phyloP scores from a whole-genome alignment of 257 asterid species.

The Ilex aquifolium region DNA sequence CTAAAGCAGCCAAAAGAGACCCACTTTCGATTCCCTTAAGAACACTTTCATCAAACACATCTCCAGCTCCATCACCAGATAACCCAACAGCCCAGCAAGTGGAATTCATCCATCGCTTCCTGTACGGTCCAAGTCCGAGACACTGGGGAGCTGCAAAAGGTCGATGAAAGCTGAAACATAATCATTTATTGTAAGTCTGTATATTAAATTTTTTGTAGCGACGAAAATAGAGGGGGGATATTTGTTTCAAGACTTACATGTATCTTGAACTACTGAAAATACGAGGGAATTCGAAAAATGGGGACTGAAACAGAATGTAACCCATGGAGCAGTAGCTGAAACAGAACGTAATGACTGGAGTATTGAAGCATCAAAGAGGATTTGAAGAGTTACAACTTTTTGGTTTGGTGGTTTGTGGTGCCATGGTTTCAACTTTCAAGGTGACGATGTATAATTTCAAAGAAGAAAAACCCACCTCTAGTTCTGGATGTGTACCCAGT shows the following conservation, averaged over 20 bases:
- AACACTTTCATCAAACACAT: slow-evolving; percentile 16
- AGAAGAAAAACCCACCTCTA: slow-evolving; percentile 18
- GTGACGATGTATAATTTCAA: too few relatives aligned
- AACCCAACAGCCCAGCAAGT: slow-evolving; percentile 36
- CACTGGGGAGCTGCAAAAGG: slow-evolving; percentile 8
- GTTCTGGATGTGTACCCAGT: slow-evolving; percentile 1
- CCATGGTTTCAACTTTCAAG: too few relatives aligned
- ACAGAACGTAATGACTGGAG: slow-evolving; percentile 34
- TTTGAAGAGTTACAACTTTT: too few relatives aligned
- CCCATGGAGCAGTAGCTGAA: slow-evolving; percentile 33
- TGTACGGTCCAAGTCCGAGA: slow-evolving; percentile 15
- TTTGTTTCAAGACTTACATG: too few relatives aligned
- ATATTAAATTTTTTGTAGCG: neutral
- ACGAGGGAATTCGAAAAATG: slow-evolving; percentile 19
- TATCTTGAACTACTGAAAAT: slow-evolving; percentile 20
- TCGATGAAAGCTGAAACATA: slow-evolving; percentile 1
- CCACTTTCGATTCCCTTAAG: slow-evolving; percentile 28
- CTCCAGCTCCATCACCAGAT: slow-evolving; percentile 20
- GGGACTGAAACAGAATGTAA: slow-evolving; percentile 31
- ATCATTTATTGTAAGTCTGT: neutral
- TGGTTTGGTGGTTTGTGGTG: too few relatives aligned
- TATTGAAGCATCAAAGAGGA: too few relatives aligned
- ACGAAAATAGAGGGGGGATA: neutral
- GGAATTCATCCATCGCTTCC: slow-evolving; percentile 21
- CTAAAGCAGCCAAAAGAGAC: slow-evolving; percentile 19